Conservation (phyloP, 2,329 filamentous ascomycete species). For the Pestalotiopsis sp. region DNA sequence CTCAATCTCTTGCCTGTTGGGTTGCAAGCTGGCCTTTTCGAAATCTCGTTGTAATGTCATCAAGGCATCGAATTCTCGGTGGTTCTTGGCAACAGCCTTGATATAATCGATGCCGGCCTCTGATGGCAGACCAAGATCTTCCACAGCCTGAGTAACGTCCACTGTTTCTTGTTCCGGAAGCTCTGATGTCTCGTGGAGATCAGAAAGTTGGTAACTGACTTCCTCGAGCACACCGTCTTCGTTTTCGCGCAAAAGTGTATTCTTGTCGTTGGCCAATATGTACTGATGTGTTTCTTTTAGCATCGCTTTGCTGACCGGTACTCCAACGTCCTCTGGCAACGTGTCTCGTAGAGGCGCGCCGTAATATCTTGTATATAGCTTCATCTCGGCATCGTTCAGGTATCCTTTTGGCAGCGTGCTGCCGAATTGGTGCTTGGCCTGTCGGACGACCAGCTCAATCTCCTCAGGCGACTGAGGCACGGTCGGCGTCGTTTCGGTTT, state of each 20-base stretch:
- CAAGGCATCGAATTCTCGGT: conserved; percentile 58
- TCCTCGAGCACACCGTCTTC: conserved; percentile 64
- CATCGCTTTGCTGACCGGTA: conserved; percentile 35
- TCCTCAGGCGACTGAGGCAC: conserved; percentile 30
- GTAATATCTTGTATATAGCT: conserved; percentile 79
- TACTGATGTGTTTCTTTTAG: conserved; percentile 19
- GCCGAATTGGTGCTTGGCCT: conserved; percentile 75
- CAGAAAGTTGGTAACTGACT: conserved; percentile 46
- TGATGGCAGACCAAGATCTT: conserved; percentile 29
- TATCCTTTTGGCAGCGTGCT: conserved; percentile 75
- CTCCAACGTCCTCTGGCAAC: conserved; percentile 60
- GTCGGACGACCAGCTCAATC: conserved; percentile 67
- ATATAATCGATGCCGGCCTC: conserved; percentile 44
- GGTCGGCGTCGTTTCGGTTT: conserved; percentile 15
- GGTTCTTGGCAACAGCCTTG: conserved; percentile 52
- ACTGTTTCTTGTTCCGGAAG: conserved; percentile 30
- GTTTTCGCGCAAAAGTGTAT: conserved; percentile 56
- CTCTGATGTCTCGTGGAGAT: conserved; percentile 22
- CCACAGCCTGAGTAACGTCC: conserved; percentile 13
- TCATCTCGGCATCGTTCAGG: conserved; percentile 70
- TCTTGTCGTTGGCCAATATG: conserved; percentile 33
- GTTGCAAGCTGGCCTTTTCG: conserved; percentile 42
- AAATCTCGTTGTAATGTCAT: conserved; percentile 61
- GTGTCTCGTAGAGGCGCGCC: conserved; percentile 72
- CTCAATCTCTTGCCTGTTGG: conserved; percentile 31